Conservation (phyloP, 1,284 basidiomycete species). For the Binderoboletus segoi region DNA sequence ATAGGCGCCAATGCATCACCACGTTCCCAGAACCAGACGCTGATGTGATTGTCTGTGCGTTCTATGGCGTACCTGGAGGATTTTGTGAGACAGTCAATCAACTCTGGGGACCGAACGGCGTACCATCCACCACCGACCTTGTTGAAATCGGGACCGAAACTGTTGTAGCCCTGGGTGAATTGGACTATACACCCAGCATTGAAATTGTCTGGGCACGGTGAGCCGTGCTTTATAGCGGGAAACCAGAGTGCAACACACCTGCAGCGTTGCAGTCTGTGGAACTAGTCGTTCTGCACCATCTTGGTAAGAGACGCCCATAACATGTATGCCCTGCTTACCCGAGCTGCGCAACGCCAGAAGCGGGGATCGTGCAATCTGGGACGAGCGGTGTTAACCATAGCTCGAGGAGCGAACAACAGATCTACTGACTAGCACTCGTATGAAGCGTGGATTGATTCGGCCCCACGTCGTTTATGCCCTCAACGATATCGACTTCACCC, state of each 20-base stretch:
- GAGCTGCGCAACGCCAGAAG: constrained; percentile 23
- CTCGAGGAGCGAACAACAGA: neutral
- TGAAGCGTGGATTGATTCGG: constrained; percentile 47
- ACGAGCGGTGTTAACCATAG: neutral
- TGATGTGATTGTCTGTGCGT: constrained; percentile 37
- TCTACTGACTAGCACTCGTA: constrained; percentile 39
- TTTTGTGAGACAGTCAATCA: neutral
- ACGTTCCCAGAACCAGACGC: constrained; percentile 46
- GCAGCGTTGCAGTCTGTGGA: constrained; percentile 40
- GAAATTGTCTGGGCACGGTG: constrained; percentile 29
- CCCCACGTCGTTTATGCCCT: constrained; percentile 39
- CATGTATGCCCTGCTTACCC: constrained; percentile 14
- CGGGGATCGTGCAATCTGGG: constrained; percentile 27
- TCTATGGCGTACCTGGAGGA: constrained; percentile 42
- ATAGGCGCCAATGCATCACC: constrained; percentile 31
- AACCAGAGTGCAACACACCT: constrained; percentile 14
- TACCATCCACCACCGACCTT: constrained; percentile 44
- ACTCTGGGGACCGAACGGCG: neutral
- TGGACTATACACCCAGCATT: constrained; percentile 52
- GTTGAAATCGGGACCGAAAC: constrained; percentile 47
- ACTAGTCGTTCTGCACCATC: constrained; percentile 12
- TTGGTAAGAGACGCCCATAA: constrained; percentile 8
- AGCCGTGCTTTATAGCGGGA: neutral
- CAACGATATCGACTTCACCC: constrained; percentile 48
- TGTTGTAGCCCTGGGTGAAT: constrained; percentile 37